Conservation (phyloP, 1,284 basidiomycete genomes). For the Hypsizygus ulmarius region DNA sequence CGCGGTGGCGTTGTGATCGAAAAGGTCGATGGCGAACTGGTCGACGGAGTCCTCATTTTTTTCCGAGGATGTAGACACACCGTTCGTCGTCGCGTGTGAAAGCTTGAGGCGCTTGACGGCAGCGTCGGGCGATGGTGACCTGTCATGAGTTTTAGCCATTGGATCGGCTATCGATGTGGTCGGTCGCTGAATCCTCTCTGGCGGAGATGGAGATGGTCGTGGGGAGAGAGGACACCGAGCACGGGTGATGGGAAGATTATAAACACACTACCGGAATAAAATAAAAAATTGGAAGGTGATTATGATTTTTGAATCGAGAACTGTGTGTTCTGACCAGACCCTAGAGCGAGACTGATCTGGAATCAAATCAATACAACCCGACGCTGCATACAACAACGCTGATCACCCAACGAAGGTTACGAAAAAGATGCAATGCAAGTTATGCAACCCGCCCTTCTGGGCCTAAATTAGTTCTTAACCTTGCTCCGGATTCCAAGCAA, state of each 20-base stretch:
- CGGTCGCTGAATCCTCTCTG: not conserved
- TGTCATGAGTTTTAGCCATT: slow-evolving; percentile 32
- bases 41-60: slow-evolving; percentile 29
- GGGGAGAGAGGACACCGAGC: not conserved
- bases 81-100: slow-evolving; percentile 9
- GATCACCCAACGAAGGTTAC: too few species aligned
- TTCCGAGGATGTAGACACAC: not conserved
- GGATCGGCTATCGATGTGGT: not conserved
- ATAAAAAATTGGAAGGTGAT: slow-evolving; percentile 9
- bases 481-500: too few species aligned
- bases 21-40: slow-evolving; percentile 53
- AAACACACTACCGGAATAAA: slow-evolving; percentile 10
- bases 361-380: not conserved
- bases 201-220: not conserved
- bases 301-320: slow-evolving; percentile 2
- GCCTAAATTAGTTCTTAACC: too few species aligned
- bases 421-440: too few species aligned
- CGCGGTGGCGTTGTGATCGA: slow-evolving; percentile 55
- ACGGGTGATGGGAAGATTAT: slow-evolving; percentile 4
- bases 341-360: slow-evolving; percentile 13
- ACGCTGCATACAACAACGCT: too few species aligned
- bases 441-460: too few species aligned
- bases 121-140: slow-evolving; percentile 26
- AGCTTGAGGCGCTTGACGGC: slow-evolving; percentile 30
- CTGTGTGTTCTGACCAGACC: slow-evolving; percentile 2